Evolutionary conservation across 139 green algal genomes (phyloP).

Genomic region (Limnomonas spitsbergensis): DNA sequence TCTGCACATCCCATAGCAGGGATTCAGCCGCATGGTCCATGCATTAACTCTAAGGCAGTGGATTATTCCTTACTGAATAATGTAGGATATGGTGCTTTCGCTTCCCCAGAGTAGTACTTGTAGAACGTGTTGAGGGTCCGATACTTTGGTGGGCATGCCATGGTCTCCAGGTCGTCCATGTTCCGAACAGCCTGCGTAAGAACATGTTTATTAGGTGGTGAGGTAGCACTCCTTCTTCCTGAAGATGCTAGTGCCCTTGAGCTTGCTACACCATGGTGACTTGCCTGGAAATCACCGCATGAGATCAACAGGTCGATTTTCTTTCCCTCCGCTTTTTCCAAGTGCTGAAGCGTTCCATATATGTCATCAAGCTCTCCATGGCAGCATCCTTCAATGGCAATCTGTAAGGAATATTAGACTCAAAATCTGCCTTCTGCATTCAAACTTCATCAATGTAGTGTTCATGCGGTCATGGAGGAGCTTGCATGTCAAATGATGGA

Average conservation of each 20-base stretch:
- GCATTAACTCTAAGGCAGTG: no score
- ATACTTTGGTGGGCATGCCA: conserved; percentile 93
- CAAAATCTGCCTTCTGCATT: no score
- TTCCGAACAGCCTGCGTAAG: conserved; percentile 87
- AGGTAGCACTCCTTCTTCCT: no score
- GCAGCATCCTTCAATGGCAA: conserved; percentile 86
- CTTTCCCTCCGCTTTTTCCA: conserved; percentile 60
- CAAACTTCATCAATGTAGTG: no score
- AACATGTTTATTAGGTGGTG: background rate
- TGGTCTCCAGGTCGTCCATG: conserved; percentile 88
- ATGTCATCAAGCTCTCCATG: conserved; percentile 94
- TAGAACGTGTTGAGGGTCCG: conserved; percentile 79
- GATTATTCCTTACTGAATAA: conserved; percentile 92
- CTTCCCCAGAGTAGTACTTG: conserved; percentile 90
- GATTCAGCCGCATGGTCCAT: no score
- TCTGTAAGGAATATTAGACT: conserved; percentile 9
- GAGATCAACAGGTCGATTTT: conserved; percentile 94
- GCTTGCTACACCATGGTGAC: background rate
- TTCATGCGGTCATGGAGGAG: no score
- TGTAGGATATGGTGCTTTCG: conserved; percentile 79
- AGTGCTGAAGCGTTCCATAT: conserved; percentile 72
- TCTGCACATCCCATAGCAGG: no score
- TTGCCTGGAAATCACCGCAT: conserved; percentile 95
- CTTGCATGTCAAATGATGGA: no score
- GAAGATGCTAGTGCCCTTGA: no score